Evolutionary conservation across 495 filamentous ascomycete species (phyloP).

Genomic region (Trichoderma parareesei): DNA sequence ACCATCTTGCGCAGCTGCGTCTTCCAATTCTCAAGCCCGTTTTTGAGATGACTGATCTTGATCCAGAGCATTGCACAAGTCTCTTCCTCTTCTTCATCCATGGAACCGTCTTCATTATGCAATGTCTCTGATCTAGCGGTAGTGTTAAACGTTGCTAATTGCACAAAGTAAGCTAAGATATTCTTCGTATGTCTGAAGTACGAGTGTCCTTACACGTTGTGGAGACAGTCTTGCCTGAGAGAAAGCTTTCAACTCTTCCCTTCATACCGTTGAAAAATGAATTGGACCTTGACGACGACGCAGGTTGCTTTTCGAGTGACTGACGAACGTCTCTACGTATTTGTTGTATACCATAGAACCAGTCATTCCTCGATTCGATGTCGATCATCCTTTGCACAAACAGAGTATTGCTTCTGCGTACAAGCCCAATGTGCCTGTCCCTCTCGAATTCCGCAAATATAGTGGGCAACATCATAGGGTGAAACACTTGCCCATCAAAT

Average conservation of each 20-base stretch:
- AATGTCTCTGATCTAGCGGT: background rate
- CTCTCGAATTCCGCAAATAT: slow-evolving; percentile 4
- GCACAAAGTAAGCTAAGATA: background rate
- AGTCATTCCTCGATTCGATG: background rate
- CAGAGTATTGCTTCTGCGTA: background rate
- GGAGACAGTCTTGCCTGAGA: background rate
- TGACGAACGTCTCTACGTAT: background rate
- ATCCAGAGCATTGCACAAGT: slow-evolving; percentile 2
- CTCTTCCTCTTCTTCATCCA: background rate
- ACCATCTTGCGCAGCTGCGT: background rate
- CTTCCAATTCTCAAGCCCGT: background rate
- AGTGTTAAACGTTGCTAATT: background rate
- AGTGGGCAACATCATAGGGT: background rate
- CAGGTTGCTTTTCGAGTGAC: background rate
- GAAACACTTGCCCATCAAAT: background rate
- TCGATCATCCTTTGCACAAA: slow-evolving; percentile 1
- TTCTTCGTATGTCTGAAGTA: background rate
- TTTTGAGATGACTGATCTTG: background rate
- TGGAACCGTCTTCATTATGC: background rate
- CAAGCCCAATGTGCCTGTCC: background rate
- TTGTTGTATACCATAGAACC: background rate
- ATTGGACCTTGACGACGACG: background rate
- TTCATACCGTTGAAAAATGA: background rate
- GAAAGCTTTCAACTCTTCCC: background rate
- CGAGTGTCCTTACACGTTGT: background rate